Base-by-base conservation (phyloP, 2,329 filamentous ascomycete genomes). In the Pseudopithomyces chartarum region DNA sequence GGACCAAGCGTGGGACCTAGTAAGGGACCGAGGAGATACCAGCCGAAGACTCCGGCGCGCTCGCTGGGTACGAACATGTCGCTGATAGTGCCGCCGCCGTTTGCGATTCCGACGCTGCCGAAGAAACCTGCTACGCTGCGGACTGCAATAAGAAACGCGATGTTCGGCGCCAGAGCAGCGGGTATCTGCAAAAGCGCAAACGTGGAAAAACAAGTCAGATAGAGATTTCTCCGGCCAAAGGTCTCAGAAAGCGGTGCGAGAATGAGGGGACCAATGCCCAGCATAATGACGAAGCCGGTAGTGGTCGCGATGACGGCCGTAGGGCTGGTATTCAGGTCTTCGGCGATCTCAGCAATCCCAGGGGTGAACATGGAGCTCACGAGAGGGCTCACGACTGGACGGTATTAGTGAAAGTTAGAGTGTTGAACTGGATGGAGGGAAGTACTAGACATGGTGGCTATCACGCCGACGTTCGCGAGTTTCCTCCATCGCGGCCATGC, bases 351-450 rank as follows among this genome's bases (percentile, higher is more conserved):
- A 10, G 73, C 66, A 51, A 83, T 82, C 1, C 80, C 81, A 0
- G 81, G 81, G 0, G 80, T 82, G 67, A 83, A 83, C 79, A 83
- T 82, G 38, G 77, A 80, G 19, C 75, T 79, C 1, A 79, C 80
- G 19, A 82, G 73, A 0, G 80, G 80, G 17, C 77, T 79, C 1
- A 82, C 59, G 36, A 82, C 75, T 78, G 40, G 7, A n/a, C 23
- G 38, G 22, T 8, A 8, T 15, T 52, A 10, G 56, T 20, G 36
- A 40, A n/a, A 6, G 17, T 13, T 49, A 17, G 20, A 13, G 15
- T 69, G 5, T n/a, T 56, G 54, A 17, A 46, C 15, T 15, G 19
- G 23, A 11, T 15, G 13, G 2, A 13, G 12, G 26, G 13, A 57
- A 69, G 38, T 61, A 78, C 76, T 77, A 4, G 80, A 74, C 81